These are phyloP conservation scores for Colletotrichum somersetense DNA, from an alignment of 2,329 filamentous ascomycete genomes.

Conservation along the genomic window DNA sequence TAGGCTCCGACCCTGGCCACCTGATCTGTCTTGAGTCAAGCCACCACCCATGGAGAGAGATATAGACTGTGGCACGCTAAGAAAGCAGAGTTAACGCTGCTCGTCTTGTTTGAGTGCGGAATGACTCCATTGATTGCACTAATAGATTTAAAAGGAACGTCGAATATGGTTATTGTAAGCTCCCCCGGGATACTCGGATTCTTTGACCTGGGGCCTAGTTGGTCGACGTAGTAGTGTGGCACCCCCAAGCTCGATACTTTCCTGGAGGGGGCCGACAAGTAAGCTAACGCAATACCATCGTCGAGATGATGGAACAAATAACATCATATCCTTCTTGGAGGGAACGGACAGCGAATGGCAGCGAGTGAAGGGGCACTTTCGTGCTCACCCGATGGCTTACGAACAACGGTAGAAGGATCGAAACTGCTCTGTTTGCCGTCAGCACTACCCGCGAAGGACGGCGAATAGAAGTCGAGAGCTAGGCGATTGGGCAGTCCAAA, in stretches of 20 bases:
- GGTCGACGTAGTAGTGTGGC: neutral
- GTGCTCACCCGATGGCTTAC: neutral
- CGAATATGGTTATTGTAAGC: neutral
- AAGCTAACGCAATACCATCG: neutral
- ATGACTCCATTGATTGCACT: neutral
- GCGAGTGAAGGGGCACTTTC: neutral
- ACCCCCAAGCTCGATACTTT: neutral
- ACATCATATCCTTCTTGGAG: neutral
- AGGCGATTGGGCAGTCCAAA: slow-evolving; percentile 25
- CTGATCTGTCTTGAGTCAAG: neutral
- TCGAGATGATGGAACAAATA: neutral
- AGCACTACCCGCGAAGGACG: slow-evolving; percentile 25
- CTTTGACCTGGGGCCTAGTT: slow-evolving; percentile 23
- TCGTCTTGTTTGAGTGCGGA: slow-evolving; percentile 13
- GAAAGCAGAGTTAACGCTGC: slow-evolving; percentile 18
- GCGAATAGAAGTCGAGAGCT: slow-evolving; percentile 8
- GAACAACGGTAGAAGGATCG: slow-evolving; percentile 1
- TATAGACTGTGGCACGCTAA: slow-evolving; percentile 17
- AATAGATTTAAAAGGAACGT: slow-evolving; percentile 2
- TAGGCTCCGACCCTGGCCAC: neutral
- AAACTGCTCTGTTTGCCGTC: neutral
- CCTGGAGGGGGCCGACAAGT: neutral
- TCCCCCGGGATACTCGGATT: neutral
- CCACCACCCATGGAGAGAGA: slow-evolving; percentile 25
- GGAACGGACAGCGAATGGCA: neutral